Evolutionary conservation across 2,329 filamentous ascomycete species (phyloP).

Genomic region (Sporothrix inflata): DNA sequence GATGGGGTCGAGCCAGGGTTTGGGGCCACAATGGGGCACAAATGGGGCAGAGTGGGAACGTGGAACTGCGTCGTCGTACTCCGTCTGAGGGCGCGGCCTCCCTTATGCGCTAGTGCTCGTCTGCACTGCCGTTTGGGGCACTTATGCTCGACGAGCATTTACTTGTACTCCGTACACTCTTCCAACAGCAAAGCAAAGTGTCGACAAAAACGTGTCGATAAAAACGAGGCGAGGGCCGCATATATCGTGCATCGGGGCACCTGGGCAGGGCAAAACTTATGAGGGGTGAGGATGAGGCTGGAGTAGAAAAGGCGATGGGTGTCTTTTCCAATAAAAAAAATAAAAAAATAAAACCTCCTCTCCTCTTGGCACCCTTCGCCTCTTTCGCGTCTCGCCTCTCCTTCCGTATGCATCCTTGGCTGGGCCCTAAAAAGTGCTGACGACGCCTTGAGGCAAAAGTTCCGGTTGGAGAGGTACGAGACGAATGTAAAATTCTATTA

Average conservation of each 20-base stretch:
- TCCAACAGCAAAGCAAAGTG: not conserved
- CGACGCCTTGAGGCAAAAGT: not conserved
- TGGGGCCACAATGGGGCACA: not conserved
- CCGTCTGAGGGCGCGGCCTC: not conserved
- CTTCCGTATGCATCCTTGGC: not conserved
- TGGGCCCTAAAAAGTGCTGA: not conserved
- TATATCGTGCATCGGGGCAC: not conserved
- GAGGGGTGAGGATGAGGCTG: not conserved
- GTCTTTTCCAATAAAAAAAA: not conserved
- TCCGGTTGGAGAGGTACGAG: not conserved
- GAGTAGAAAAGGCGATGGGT: not conserved
- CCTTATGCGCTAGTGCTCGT: not conserved
- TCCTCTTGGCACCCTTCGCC: not conserved
- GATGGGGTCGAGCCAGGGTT: not conserved
- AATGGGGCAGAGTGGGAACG: slow-evolving; percentile 11
- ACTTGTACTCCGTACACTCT: not conserved
- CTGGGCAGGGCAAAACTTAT: no score
- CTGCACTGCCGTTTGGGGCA: slow-evolving; percentile 13
- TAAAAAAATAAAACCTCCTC: not conserved
- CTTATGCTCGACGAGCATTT: not conserved
- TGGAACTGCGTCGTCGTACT: not conserved
- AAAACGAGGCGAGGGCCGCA: not conserved
- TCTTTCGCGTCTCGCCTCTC: not conserved
- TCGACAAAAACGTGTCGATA: not conserved
- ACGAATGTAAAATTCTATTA: not conserved